phyloP scores from a whole-genome alignment of 192 early-diverging fungal species.

The Backusella sp. region DNA sequence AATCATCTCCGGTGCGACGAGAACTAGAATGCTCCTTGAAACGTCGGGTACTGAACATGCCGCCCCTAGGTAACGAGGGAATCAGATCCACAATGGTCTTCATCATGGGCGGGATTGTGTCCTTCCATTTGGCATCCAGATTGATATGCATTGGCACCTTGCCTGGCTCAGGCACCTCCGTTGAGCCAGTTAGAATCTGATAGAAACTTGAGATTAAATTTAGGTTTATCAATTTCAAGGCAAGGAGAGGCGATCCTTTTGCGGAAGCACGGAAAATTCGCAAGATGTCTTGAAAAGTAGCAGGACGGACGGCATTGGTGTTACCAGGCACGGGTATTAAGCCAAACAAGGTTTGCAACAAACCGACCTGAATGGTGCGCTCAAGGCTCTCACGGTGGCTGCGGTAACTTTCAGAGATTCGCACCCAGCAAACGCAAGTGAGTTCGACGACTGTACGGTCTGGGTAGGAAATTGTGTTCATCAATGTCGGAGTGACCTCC shows the following conservation, averaged over 20 bases:
- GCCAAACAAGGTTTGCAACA: slow-evolving; percentile 56
- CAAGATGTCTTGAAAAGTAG: slow-evolving; percentile 55
- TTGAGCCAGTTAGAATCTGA: slow-evolving; percentile 40
- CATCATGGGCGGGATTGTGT: slow-evolving; percentile 41
- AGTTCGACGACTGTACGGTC: slow-evolving; percentile 78
- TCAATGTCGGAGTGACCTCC: slow-evolving; percentile 71
- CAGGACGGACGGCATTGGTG: slow-evolving; percentile 35
- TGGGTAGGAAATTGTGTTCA: slow-evolving; percentile 62
- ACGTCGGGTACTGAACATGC: slow-evolving; percentile 24
- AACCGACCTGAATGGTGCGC: slow-evolving; percentile 50
- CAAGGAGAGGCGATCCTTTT: slow-evolving; percentile 52
- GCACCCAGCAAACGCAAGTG: slow-evolving; percentile 58
- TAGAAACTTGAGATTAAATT: slow-evolving; percentile 45
- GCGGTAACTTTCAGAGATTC: slow-evolving; percentile 64
- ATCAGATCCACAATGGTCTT: slow-evolving; percentile 56
- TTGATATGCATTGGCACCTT: slow-evolving; percentile 23
- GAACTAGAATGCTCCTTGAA: slow-evolving; percentile 19
- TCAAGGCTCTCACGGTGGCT: slow-evolving; percentile 53
- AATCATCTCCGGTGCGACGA: slow-evolving; percentile 20
- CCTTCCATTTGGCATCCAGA: slow-evolving; percentile 28
- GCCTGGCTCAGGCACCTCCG: slow-evolving; percentile 21
- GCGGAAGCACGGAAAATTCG: slow-evolving; percentile 55
- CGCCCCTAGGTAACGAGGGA: slow-evolving; percentile 54
- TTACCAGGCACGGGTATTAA: slow-evolving; percentile 51
- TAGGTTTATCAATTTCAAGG: slow-evolving; percentile 39